A percentile compares a stretch with the other conserved stretches of the same genome.
phyloP scores from a whole-genome alignment of 768 basidiomycete species.

The Hirschioporus abietinus region DNA sequence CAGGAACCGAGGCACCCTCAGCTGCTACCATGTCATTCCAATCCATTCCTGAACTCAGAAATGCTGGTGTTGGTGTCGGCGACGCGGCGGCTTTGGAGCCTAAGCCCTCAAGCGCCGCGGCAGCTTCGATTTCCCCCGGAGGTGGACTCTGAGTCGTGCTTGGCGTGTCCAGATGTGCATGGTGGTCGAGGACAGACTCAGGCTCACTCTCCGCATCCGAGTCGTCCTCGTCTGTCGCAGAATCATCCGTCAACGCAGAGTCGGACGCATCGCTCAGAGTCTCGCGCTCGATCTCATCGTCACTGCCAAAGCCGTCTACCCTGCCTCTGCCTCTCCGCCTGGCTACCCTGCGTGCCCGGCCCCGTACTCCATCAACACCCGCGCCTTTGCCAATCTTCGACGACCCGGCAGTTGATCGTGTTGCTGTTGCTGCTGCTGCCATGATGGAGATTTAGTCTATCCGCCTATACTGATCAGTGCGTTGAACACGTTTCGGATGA shows the following conservation, averaged over 20 bases:
- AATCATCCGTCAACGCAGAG: constrained; percentile 47
- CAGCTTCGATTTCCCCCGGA: constrained; percentile 19
- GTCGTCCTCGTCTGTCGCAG: constrained; percentile 51
- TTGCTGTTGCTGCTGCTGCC: neutral
- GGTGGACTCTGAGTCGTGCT: constrained; percentile 59
- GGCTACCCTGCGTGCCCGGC: constrained; percentile 25
- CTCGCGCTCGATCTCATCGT: constrained; percentile 75
- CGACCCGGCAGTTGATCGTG: neutral
- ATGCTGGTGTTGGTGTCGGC: constrained; percentile 35
- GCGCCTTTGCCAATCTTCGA: neutral
- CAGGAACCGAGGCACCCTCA: constrained; percentile 64
- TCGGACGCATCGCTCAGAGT: constrained; percentile 61
- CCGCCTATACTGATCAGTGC: neutral
- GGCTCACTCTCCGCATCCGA: constrained; percentile 73
- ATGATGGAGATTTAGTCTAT: neutral
- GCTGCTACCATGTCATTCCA: constrained; percentile 89
- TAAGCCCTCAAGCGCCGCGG: constrained; percentile 9
- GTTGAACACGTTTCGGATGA: neutral
- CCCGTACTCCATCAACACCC: neutral
- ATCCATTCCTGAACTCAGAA: constrained; percentile 50
- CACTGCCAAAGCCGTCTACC: constrained; percentile 52
- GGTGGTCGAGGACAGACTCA: constrained; percentile 56
- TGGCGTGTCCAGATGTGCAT: constrained; percentile 56
- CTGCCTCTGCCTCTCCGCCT: constrained; percentile 62
- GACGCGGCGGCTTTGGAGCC: constrained; percentile 22